Evolutionary conservation across 257 asterid genomes (phyloP), one percentile per base, ranked within the genome.

Genomic region (Paraleonurus japonicus): DNA sequence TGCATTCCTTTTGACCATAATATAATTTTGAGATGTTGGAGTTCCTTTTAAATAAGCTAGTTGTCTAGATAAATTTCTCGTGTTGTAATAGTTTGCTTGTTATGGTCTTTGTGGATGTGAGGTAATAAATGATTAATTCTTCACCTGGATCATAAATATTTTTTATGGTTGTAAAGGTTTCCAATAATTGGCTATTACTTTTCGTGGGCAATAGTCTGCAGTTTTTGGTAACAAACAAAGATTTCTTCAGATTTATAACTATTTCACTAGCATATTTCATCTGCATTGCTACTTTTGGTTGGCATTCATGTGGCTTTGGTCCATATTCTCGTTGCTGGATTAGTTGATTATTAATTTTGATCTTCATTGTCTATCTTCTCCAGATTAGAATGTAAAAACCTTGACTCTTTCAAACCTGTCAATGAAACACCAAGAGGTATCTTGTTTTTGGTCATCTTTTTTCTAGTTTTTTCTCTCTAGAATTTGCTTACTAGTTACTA

Each of bases 371-470:
- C 28, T 61, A 61, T 57, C 26, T 28, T 75, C 47, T 79, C 54
- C 86, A 86, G 96, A 83, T 70, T 71, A 73, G 86, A 82, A 69
- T 54, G 62, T 71, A 84, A 71, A 63, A 74, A 80, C 83, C 81
- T 43, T 19, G 78, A 63, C 65, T 68, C 84, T 41, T 77, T 75
- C 39, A 81, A 76, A 32, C 63, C 71, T 28, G 39, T 61, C 57
- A 79, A 74, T 67, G 85, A 71, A 50, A 78, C 76, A 11, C 79
- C 67, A 16, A 65, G 78, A 81, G 93, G 95, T 89, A 53, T 70
- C 84, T 79, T 50, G 27, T 68, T 30, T 77, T 59, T 57, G 10
- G 16, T 30, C 28, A 63, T 71, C 26, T 30, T 1, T 75, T 45
- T 58, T 76, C 48, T 28, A 19, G 19, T 59, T 8, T 66, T 63